These are phyloP conservation scores for Clitoria ternatea DNA, from an alignment of 306 rosid genomes.

Conservation along the genomic window DNA sequence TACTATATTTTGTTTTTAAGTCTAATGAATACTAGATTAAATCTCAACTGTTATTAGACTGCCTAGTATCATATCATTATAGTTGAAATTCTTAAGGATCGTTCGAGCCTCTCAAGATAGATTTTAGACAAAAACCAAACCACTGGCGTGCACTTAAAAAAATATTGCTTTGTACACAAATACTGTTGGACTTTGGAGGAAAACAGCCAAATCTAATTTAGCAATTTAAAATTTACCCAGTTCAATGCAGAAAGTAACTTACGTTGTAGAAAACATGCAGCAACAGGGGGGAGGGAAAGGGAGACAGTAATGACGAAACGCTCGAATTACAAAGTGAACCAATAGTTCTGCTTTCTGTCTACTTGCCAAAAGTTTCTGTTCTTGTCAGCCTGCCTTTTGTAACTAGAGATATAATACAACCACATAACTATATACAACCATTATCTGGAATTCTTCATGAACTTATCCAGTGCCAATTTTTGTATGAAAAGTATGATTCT, in stretches of 20 bases:
- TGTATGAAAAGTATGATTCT: neutral
- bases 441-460: neutral
- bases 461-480: neutral
- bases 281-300: neutral
- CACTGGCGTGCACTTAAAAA: neutral
- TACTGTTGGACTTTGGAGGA: neutral
- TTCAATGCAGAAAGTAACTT: neutral
- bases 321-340: neutral
- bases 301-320: neutral
- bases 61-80: neutral
- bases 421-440: neutral
- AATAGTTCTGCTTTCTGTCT: neutral
- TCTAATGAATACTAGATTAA: too few relatives aligned
- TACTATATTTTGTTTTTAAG: too few relatives aligned
- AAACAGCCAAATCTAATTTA: neutral
- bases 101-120: too few relatives aligned
- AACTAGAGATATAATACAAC: too few relatives aligned
- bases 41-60: neutral
- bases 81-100: neutral
- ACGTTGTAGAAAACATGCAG: neutral
- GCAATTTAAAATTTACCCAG: neutral
- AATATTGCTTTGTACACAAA: neutral
- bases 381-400: neutral
- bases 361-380: neutral
- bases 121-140: neutral